Evolutionary conservation across 129 eudicot species (phyloP).

Genomic region (Flaveria bidentis): DNA sequence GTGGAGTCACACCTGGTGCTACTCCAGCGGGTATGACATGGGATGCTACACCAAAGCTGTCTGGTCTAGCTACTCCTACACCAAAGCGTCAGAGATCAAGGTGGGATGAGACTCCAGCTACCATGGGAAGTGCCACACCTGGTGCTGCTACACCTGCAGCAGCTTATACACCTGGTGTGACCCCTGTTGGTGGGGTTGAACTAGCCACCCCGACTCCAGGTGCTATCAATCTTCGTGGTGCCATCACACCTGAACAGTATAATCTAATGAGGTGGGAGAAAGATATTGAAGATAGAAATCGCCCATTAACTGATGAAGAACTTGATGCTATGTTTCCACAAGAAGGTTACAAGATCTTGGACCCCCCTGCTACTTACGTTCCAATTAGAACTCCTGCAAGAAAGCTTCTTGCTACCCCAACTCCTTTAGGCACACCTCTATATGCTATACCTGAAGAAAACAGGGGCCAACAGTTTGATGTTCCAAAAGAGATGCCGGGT

Average conservation of each 20-base stretch:
- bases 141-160: slow-evolving; percentile 83
- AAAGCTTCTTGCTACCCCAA: slow-evolving; percentile 94
- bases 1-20: slow-evolving; percentile 97
- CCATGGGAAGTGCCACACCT: slow-evolving; percentile 97
- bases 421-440: slow-evolving; percentile 83
- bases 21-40: slow-evolving; percentile 99
- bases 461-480: slow-evolving; percentile 83
- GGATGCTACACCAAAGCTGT: slow-evolving; percentile 94
- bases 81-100: slow-evolving; percentile 94
- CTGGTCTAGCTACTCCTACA: slow-evolving; percentile 90
- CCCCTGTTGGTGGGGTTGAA: slow-evolving; percentile 90
- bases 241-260: slow-evolving; percentile 90
- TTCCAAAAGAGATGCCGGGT: slow-evolving; percentile 87
- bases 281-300: slow-evolving; percentile 93
- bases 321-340: slow-evolving; percentile 87
- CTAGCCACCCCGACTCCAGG: slow-evolving; percentile 93
- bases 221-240: slow-evolving; percentile 63
- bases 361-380: slow-evolving; percentile 81
- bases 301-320: slow-evolving; percentile 89
- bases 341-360: slow-evolving; percentile 89
- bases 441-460: slow-evolving; percentile 88
- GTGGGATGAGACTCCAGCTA: slow-evolving; percentile 98
- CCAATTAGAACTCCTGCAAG: slow-evolving; percentile 95
- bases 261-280: slow-evolving; percentile 91
- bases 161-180: slow-evolving; percentile 87